Evolutionary conservation across 1,284 basidiomycete genomes (phyloP).

Genomic region (Pisolithus thermaeus): DNA sequence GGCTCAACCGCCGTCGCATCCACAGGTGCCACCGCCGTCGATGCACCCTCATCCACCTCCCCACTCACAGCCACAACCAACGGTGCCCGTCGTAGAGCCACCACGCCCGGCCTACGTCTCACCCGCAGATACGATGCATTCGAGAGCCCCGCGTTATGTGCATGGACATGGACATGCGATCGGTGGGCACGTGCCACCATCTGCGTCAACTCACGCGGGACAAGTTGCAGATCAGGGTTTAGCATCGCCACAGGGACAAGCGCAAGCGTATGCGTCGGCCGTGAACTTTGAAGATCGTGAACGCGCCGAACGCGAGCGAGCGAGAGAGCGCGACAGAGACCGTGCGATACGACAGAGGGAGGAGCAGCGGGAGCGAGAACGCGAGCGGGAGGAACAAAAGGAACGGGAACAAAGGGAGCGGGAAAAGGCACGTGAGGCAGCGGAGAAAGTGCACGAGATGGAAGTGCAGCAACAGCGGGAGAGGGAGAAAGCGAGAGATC

Average conservation of each 20-base stretch:
- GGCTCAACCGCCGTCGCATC: slow-evolving; percentile 17
- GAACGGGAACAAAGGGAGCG: background rate
- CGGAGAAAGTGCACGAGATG: slow-evolving; percentile 1
- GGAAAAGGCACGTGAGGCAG: background rate
- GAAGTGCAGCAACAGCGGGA: slow-evolving; percentile 8
- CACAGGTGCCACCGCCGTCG: slow-evolving; percentile 14
- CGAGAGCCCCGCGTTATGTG: slow-evolving; percentile 18
- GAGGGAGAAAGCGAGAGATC: slow-evolving; percentile 12
- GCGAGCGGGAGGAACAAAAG: slow-evolving; percentile 10
- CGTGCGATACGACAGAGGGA: slow-evolving; percentile 26
- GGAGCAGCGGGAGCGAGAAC: slow-evolving; percentile 24
- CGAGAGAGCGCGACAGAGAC: slow-evolving; percentile 20
- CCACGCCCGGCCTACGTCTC: slow-evolving; percentile 24
- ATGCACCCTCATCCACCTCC: background rate
- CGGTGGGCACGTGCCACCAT: slow-evolving; percentile 19
- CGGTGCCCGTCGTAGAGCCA: slow-evolving; percentile 9
- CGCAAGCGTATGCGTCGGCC: slow-evolving; percentile 5
- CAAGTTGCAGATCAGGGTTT: no score
- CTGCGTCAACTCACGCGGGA: slow-evolving; percentile 8
- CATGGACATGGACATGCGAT: slow-evolving; percentile 6
- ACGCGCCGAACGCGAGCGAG: slow-evolving; percentile 25
- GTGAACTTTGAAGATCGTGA: background rate
- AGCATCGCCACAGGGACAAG: background rate
- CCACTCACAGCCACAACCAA: slow-evolving; percentile 22
- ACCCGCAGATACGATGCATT: slow-evolving; percentile 24